Evolutionary conservation across 495 filamentous ascomycete species (phyloP), one percentile per base, ranked within the genome.

Genomic region (Evernia prunastri): DNA sequence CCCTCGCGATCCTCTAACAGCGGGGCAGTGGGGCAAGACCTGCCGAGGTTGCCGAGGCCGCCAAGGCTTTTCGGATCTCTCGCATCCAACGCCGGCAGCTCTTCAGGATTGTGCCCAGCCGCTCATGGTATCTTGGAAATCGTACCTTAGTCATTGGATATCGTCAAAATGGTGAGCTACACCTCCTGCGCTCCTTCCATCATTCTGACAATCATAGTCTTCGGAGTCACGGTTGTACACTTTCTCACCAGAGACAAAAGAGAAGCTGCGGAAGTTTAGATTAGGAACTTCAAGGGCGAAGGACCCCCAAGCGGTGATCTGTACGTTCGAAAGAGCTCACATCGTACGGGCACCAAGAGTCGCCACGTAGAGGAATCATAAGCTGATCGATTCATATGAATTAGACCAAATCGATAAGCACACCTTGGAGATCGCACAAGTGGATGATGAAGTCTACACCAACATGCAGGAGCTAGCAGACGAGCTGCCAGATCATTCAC

Each of bases 171-270:
- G 61, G 61, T 63, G 56, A 35, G 37, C 33, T 12, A 15, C 9
- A 18, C 2, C 2, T 63, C 4, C 29, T 18, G 10, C 39, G 12
- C 25, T 3, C n/a, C 42, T n/a, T 40, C 8, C 20, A 2, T n/a
- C 13, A 49, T 13, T n/a, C 66, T 70, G 23, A 70, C 10, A 25
- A 5, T 20, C 31, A 18, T 23, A 71, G 69, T 42, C 69, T 59
- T 94, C 91, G 68, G 93, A 97, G 79, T 82, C 90, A 59, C 82
- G 94, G 63, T 82, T 98, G 68, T 98, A 97, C 77, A 87, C 92
- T 33, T 96, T 97, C 84, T 92, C 90, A 39, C 81, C 86, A 53
- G 89, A 92, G 75, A 96, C 90, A 33, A 90, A 85, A 75, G 86
- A 89, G 68, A 84, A 89, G 72, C 82, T 98, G 62, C 87, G 89